Evolutionary conservation across 129 eudicot genomes (phyloP).

Genomic region (Lactuca sativa): DNA sequence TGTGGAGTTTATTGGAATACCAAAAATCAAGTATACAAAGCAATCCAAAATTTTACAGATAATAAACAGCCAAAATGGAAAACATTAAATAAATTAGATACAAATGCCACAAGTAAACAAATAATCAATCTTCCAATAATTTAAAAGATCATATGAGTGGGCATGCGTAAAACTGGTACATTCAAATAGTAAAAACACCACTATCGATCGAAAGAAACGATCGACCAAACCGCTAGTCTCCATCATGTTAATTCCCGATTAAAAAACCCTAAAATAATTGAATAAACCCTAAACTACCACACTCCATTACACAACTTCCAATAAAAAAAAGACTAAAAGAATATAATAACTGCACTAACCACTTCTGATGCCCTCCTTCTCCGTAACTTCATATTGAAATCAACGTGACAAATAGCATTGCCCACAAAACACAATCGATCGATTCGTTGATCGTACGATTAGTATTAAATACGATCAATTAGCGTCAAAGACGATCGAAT

Average conservation of each 20-base stretch:
- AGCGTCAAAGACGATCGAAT: not conserved
- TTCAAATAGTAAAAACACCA: not conserved
- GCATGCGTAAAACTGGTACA: not conserved
- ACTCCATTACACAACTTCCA: slow-evolving; percentile 13
- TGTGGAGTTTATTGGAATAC: not conserved
- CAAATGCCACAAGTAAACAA: not conserved
- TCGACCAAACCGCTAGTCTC: not conserved
- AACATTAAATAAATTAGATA: not conserved
- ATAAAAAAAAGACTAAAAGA: not conserved
- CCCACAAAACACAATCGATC: slow-evolving; percentile 35
- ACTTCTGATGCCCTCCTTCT: slow-evolving; percentile 89
- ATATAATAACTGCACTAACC: slow-evolving; percentile 47
- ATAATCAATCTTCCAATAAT: not conserved
- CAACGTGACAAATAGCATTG: slow-evolving; percentile 47
- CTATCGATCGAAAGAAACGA: not conserved
- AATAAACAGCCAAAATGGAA: not conserved
- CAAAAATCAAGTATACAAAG: not conserved
- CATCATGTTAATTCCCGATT: not conserved
- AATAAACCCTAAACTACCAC: slow-evolving; percentile 40
- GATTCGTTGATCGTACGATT: slow-evolving; percentile 32
- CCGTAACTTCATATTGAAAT: slow-evolving; percentile 68
- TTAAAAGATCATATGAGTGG: not conserved
- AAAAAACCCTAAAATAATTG: slow-evolving; percentile 13
- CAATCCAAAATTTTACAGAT: not conserved
- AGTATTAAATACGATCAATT: slow-evolving; percentile 13